Conservation (phyloP, 257 asterid genomes). For the Solanum piurae region DNA sequence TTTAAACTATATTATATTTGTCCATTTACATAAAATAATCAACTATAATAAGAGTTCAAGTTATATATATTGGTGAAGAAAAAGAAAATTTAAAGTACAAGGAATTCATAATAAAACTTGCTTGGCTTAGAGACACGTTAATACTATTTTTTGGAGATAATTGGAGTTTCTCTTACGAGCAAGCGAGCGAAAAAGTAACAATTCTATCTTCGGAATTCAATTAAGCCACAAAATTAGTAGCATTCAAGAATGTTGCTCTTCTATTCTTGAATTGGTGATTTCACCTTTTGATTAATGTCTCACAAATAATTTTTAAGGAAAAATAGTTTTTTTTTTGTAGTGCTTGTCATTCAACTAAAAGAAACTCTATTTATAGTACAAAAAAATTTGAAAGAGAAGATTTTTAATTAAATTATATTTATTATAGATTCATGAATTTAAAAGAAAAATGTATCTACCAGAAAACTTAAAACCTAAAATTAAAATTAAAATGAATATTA, state of each 20-base stretch:
- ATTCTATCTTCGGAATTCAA: too few relatives aligned
- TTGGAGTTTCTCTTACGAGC: background rate
- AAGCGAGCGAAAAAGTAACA: too few relatives aligned
- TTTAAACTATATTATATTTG: background rate
- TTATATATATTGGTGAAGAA: background rate
- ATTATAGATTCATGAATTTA: background rate
- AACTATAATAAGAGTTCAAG: background rate
- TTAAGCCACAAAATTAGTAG: too few relatives aligned
- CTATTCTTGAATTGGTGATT: background rate
- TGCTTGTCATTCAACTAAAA: too few relatives aligned
- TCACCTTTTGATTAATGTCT: background rate
- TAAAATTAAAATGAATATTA: too few relatives aligned
- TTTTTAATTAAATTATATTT: too few relatives aligned
- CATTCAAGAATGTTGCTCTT: background rate
- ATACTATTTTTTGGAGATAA: too few relatives aligned
- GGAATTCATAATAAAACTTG: background rate
- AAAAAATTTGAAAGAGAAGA: too few relatives aligned
- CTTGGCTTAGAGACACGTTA: background rate
- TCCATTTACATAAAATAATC: background rate
- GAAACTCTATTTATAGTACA: background rate
- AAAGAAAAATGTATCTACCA: background rate
- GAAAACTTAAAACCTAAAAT: too few relatives aligned
- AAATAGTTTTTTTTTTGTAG: too few relatives aligned
- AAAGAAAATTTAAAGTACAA: background rate
- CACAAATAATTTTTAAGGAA: background rate